Base-by-base conservation (phyloP, 148 eudicot species). In the Talinum fruticosum region DNA sequence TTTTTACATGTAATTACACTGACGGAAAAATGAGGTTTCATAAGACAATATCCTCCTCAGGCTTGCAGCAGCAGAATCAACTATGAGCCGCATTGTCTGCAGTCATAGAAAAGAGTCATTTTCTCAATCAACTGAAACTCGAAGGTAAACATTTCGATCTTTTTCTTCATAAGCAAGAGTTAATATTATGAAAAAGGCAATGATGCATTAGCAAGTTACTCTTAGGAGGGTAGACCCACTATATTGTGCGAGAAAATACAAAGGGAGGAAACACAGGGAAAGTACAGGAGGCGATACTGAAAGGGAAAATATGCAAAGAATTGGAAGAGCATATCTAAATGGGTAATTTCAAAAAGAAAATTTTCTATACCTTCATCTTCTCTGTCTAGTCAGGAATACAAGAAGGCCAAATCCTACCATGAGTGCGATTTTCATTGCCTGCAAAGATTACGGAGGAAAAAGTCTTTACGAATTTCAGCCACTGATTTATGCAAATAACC, bases 361-460 rank as follows among this genome's bases (percentile, higher is more conserved):
- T 51, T 51, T 49, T 51, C 35, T 51, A 41, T 37, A 87, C 92
- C 92, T 76, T 79, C 86, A 86, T 41, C 88, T 88, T 75, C 86
- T 85, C 79, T 90, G 89, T 79, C 98, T 88, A 6, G 90, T 87
- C 64, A 95, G 80, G 37, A 95, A 73, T 79, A 92, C 93, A 59
- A 95, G 87, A 51, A 87, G 65, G 72, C 98, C 98, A 81, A 95
- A 95, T 36, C 94, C 96, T 68, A 87, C 81, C 88, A 92, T 87
- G 67, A 88, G 66, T 47, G 89, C 96, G 24, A 95, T 76, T 81
- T 90, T 92, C 73, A 95, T 59, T 74, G 80, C 89, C 98, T 95
- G 88, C 23, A 26, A 79, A 82, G 34, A 38, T 69, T n/a, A 44
- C 15, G 8, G 15, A 26, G 12, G 36, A 14, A 71, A 47, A 51